Base-by-base conservation (phyloP, 2,329 filamentous ascomycete genomes). In the Xylaria sp. region DNA sequence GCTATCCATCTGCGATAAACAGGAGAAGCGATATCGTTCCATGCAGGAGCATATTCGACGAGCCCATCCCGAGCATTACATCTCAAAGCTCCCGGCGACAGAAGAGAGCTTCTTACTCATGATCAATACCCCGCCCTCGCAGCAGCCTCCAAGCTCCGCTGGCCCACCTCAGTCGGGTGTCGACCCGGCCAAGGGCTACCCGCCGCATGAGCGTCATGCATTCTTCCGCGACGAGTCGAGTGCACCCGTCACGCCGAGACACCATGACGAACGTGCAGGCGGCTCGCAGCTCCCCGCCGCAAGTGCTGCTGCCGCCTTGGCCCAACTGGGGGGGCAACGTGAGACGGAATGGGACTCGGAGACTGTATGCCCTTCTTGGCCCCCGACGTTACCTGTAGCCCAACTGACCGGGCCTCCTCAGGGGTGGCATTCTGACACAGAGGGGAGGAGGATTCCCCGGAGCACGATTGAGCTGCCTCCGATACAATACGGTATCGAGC, bases 21-120 rank as follows among this genome's bases (percentile, higher is more conserved):
- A 97, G 93, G 93, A 97, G 85, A 97, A 97, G 83, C 89, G 93
- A 75, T 99, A 94, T 84, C 94, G 96, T 81, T 98, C 95, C 72
- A 98, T 99, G 93, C 96, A 98, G 83, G 96, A 99, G 87, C 96
- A 99, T 79, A 98, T 99, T 78, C 93, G 96, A 77, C 91, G 96
- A 81, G 95, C 96, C 74, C 96, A 99, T 80, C 95, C 95, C 70
- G 94, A 97, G 80, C 92, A 97, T 81, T 98, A 98, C 83, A 97
- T 99, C 76, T 91, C 96, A 59, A 97, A 98, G 88, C 92, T 98
- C 76, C 95, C 96, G 74, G 96, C 96, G 58, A 99, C 95, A 75
- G 95, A 97, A 82, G 95, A 98, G 83, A 97, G 94, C 89, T 97
- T 99, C 82, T 85, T 92, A 78, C 86, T 97, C 80, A 98, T 98